A percentile compares a stretch with the other conserved stretches of the same genome.
Evolutionary conservation across 129 eudicot species (phyloP).

Genomic region (Pseudognaphalium luteoalbum): DNA sequence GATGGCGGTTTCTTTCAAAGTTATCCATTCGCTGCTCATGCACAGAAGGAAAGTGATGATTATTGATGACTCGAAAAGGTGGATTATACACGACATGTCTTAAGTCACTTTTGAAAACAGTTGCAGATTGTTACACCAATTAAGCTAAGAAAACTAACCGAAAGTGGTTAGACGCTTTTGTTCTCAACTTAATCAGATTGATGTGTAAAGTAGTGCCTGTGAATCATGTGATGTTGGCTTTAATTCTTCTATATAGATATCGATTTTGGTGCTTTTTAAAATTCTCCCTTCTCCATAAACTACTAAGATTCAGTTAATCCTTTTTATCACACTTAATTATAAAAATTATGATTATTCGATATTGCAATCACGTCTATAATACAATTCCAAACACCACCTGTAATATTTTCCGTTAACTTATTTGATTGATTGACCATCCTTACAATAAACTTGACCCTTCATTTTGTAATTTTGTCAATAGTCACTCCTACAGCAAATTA

Average conservation of each 20-base stretch:
- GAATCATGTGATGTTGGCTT: background rate
- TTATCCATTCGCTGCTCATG: background rate
- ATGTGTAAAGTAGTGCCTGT: conserved; percentile 9
- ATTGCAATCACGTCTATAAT: background rate
- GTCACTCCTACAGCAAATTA: too few species aligned
- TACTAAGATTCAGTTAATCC: too few species aligned
- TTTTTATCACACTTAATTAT: too few species aligned
- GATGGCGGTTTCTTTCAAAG: conserved; percentile 1
- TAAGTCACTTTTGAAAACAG: background rate
- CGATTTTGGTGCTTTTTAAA: background rate
- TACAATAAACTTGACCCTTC: too few species aligned
- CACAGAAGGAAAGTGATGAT: background rate
- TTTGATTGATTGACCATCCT: background rate
- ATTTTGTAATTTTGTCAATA: too few species aligned
- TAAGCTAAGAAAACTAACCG: background rate
- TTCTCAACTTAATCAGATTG: conserved; percentile 12
- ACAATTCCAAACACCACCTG: background rate
- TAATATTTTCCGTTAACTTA: background rate
- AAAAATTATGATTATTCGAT: too few species aligned
- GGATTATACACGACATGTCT: background rate
- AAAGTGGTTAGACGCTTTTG: background rate
- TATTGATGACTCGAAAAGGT: background rate
- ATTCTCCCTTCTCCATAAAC: background rate
- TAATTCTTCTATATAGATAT: background rate
- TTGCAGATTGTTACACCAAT: background rate